Evolutionary conservation across 208 protist genomes (phyloP), one percentile per base, ranked within the genome.

Genomic region (Tritrichomonas foetus): DNA sequence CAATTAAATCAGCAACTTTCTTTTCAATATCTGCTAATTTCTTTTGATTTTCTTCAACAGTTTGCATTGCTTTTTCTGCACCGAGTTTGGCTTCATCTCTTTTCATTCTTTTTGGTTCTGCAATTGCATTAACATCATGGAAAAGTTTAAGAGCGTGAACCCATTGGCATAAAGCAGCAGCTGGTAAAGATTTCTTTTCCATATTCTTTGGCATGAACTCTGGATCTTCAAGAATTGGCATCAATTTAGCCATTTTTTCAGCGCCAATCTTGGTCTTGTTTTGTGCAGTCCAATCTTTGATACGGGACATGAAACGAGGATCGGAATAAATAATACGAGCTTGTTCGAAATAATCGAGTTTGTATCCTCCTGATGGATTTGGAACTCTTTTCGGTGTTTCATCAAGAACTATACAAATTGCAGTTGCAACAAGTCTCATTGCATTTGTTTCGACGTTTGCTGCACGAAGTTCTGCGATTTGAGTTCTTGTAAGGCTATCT

Each of bases 341-440:
- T 25, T 41, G 27, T 11, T 13, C 44, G 47, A 53, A 89, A 49
- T 89, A 89, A 57, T 89, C 78, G 27, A 53, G 20, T 8, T 57
- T n/a, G 16, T 41, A 14, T 16, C 47, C 41, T 16, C 47, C 47
- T 3, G 33, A 57, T 22, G 78, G 78, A 30, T 33, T 20, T 39
- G 44, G 44, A 11, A 44, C 94, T 95, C 96, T 97, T 50, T 96
- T 95, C 20, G 95, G 75, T 78, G 96, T 95, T 61, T 96, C 94
- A 82, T 98, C 97, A 94, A 99, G 97, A 95, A 99, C 97, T n/a
- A 98, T 97, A 96, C 98, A 98, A 94, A 98, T 98, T 25, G 98
- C 97, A 95, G 99, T 97, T 94, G 98, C 97, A 93, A 97, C 98
- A 94, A 97, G 97, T 49, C 98, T 96, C 94, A 99, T 98, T 36